phyloP scores from a whole-genome alignment of 306 rosid genomes.

The Prunus padus region DNA sequence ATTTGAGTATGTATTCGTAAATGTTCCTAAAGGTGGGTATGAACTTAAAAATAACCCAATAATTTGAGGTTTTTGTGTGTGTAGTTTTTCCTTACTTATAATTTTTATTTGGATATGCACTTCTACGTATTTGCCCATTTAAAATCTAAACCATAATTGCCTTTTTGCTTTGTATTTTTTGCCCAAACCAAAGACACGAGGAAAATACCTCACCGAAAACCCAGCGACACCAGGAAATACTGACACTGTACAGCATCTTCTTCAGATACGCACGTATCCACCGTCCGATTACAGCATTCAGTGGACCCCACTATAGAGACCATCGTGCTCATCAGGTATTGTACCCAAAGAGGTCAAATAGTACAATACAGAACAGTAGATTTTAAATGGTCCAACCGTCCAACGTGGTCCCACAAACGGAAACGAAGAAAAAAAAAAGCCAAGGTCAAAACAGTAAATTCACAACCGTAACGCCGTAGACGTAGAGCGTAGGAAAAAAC shows the following conservation, averaged over 20 bases:
- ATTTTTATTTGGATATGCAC: no score
- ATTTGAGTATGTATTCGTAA: no score
- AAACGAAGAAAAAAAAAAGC: neutral
- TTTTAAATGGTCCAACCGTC: neutral
- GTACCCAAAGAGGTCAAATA: neutral
- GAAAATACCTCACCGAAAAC: no score
- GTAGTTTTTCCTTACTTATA: no score
- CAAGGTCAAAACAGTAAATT: neutral
- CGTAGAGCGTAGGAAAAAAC: neutral
- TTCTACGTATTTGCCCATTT: no score
- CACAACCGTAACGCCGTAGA: neutral
- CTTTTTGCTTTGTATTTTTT: rapidly evolving
- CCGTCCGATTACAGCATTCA: neutral
- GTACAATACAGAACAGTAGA: neutral
- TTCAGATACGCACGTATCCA: neutral
- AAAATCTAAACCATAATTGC: no score
- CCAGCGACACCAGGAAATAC: neutral
- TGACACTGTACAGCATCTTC: neutral
- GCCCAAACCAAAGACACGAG: no score
- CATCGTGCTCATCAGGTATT: neutral
- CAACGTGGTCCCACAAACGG: neutral
- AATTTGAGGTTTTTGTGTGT: no score
- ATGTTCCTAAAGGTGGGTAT: no score
- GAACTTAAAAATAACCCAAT: no score
- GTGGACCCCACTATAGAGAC: neutral